Evolutionary conservation across 1,284 basidiomycete species (phyloP), one percentile per base, ranked within the genome.

Genomic region (Sporisorium exsertum): DNA sequence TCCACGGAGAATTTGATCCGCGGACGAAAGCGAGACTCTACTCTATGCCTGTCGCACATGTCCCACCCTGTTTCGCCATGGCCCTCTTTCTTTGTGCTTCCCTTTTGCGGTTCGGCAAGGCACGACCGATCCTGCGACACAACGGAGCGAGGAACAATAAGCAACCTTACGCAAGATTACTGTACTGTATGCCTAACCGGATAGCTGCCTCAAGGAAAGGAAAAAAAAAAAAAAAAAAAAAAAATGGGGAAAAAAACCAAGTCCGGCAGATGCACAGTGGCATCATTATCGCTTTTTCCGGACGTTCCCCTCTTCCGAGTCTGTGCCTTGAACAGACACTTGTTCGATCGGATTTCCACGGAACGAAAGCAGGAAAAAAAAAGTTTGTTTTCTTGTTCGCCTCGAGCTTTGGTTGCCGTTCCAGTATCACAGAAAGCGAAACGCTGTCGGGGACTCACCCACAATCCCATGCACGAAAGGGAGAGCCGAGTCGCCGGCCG

Each of bases 1-100:
- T 33, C 42, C 29, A 24, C 42, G 54, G 54, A 56, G 33, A 20
- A n/a, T 45, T 26, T 40, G 42, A 56, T 56, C 54, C 54, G 54
- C 54, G 54, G 54, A 56, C 46, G 54, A 29, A 56, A 35, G 47
- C 27, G 47, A 47, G 26, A 3, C 37, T 40, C 37, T 40, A 3
- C 37, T 12, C 18, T 3, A 15, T 12, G 3, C 13, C 35, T 35
- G 7, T 35, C 35, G 35, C 37, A 18, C 37, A 4, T 40, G 2
- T 4, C 18, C 18, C 12, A 5, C 16, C 18, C 12, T 40, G 3
- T 16, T n/a, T 40, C 3, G 40, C 42, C 22, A 22, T 45, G n/a
- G 20, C 42, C 12, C 20, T 27, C 15, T 47, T 15, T 27, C 7
- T 27, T 7, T 47, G 24, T 15, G 33, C 7, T 18, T 18, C 46